Evolutionary conservation across 1,284 basidiomycete genomes (phyloP).

Genomic region (Pascua sp.): DNA sequence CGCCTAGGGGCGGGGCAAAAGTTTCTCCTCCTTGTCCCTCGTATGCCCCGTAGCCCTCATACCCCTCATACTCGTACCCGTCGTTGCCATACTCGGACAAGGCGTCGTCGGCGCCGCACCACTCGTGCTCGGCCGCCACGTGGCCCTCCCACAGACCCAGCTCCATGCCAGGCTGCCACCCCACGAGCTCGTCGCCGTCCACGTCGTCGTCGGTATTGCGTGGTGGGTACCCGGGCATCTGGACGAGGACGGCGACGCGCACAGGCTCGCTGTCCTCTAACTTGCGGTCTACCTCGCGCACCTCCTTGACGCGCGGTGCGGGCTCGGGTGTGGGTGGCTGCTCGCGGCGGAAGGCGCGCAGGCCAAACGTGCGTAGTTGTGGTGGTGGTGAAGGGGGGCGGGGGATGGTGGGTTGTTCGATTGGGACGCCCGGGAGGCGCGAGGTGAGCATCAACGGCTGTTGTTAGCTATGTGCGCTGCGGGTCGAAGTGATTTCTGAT

Average conservation of each 20-base stretch:
- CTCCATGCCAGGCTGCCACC: constrained; percentile 44
- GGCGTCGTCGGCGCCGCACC: no score
- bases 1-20: no score
- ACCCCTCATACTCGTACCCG: no score
- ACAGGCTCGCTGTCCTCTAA: constrained; percentile 24
- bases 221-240: constrained; percentile 26
- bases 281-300: constrained; percentile 4
- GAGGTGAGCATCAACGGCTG: constrained; percentile 15
- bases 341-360: no score
- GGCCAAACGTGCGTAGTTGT: no score
- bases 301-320: background rate
- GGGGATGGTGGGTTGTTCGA: no score
- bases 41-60: no score
- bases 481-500: background rate
- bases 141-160: constrained; percentile 41
- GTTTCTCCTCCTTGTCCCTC: no score
- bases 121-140: background rate
- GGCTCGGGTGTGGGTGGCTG: no score
- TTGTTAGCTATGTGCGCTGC: background rate
- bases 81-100: no score
- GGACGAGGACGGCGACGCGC: constrained; percentile 34
- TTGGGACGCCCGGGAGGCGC: constrained; percentile 1
- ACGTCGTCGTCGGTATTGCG: background rate
- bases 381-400: no score
- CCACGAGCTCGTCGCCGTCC: constrained; percentile 30